Evolutionary conservation across 2,329 filamentous ascomycete species (phyloP).

Genomic region (Arthroderma uncinatum): DNA sequence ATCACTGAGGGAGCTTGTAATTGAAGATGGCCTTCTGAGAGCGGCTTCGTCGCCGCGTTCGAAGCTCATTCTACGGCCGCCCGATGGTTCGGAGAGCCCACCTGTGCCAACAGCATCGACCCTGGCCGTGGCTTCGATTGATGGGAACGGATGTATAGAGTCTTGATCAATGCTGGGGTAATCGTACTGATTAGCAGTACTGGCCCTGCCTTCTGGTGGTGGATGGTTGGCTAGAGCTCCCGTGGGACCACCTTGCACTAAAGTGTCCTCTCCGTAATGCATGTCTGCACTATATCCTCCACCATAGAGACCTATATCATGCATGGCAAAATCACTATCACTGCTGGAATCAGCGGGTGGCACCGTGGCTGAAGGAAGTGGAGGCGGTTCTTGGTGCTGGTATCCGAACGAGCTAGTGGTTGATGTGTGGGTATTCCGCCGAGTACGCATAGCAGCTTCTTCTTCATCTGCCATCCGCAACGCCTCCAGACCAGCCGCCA

Average conservation of each 20-base stretch:
- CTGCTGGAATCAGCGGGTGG: conserved; percentile 37
- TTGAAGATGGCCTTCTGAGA: conserved; percentile 43
- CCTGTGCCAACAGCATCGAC: conserved; percentile 88
- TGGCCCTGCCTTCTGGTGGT: conserved; percentile 12
- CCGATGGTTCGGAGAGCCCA: conserved; percentile 64
- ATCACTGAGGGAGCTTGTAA: conserved; percentile 45
- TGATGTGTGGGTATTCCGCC: conserved; percentile 45
- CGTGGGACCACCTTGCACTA: conserved; percentile 4
- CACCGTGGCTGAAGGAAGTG: conserved; percentile 9
- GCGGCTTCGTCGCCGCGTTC: conserved; percentile 78
- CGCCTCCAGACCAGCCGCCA: conserved; percentile 69
- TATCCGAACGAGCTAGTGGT: conserved; percentile 35
- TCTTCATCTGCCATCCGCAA: conserved; percentile 73
- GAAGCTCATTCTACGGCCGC: conserved; percentile 63
- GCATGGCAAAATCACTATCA: conserved; percentile 59
- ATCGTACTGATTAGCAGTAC: conserved; percentile 27
- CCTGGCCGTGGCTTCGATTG: conserved; percentile 50
- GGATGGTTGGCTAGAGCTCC: background rate
- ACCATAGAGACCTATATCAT: conserved; percentile 65
- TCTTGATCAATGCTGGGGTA: conserved; percentile 37
- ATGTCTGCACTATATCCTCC: conserved; percentile 57
- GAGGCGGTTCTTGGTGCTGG: conserved; percentile 30
- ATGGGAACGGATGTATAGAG: conserved; percentile 46
- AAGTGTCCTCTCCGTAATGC: conserved; percentile 45
- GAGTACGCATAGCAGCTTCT: conserved; percentile 53